These are phyloP conservation scores for Fusarium albidum DNA, from an alignment of 2,329 filamentous ascomycete genomes.

Conservation along the genomic window DNA sequence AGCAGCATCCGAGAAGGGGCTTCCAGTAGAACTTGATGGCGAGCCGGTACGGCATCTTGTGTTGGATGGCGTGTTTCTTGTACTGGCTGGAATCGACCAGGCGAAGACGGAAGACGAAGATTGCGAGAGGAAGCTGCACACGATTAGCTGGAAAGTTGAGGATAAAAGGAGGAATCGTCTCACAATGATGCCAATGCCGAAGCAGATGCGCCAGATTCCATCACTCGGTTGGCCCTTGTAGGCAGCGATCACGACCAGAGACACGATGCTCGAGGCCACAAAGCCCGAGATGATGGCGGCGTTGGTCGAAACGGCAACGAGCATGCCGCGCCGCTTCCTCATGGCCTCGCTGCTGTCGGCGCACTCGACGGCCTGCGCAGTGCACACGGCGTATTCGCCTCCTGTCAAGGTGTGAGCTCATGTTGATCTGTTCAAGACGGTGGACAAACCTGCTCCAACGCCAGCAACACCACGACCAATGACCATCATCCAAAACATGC, in stretches of 20 bases:
- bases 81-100: conserved; percentile 61
- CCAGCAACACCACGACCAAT: conserved; percentile 58
- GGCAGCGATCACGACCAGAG: conserved; percentile 34
- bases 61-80: conserved; percentile 61
- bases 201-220: conserved; percentile 57
- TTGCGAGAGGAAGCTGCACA: conserved; percentile 53
- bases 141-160: background rate
- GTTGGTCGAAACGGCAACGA: conserved; percentile 3
- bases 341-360: conserved; percentile 6
- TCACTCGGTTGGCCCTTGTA: conserved; percentile 22
- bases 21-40: conserved; percentile 64
- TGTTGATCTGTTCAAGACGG: conserved; percentile 57
- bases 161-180: background rate
- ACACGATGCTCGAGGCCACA: conserved; percentile 56
- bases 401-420: conserved; percentile 29
- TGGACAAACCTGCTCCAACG: conserved; percentile 56
- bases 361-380: background rate
- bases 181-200: conserved; percentile 54
- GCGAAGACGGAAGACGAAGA: conserved; percentile 65
- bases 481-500: conserved; percentile 63
- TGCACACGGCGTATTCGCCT: background rate
- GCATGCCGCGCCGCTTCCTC: conserved; percentile 6
- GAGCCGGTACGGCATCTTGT: conserved; percentile 57
- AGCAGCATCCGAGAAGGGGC: conserved; percentile 59
- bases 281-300: conserved; percentile 48